Evolutionary conservation across 2,329 filamentous ascomycete genomes (phyloP), one percentile per base, ranked within the genome.

Genomic region (Botrytis pseudocinerea): DNA sequence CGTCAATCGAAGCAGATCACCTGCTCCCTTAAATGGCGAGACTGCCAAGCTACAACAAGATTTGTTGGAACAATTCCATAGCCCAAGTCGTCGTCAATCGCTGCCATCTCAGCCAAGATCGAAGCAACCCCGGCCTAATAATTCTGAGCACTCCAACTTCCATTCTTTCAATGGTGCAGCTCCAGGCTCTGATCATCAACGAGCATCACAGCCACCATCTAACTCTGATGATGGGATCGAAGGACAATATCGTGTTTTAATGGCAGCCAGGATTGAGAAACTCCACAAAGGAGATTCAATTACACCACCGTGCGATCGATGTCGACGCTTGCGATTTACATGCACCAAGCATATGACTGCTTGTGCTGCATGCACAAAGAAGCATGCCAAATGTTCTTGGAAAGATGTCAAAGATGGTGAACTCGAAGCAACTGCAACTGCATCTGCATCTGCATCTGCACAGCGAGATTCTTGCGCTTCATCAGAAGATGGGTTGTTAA

Each of bases 331-430:
- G 25, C 90, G 92, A 76, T 93, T 94, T 83, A 89, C 93, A 73
- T 97, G 94, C 75, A 85, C 95, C 65, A 97, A 97, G 82, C 93
- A 97, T 75, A 85, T 96, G 57, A 97, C 93, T 0, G 93, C 93
- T 14, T 97, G 94, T 79, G 89, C 92, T 81, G 93, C 93, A 35
- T 97, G 94, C 81, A 97, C 94, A 0, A 95, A 93, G 81, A 97
- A 97, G 81, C 94, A 97, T 80, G 93, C 93, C 32, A 95, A 94
- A 78, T 97, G 94, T 81, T 91, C 90, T 22, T 97, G 94, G 94
- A 92, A 91, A 77, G 90, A 92, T 62, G 89, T 96, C n/a, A 90
- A 89, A 25, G 89, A 93, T 46, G 91, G 92, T 4, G 94, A 97
- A 61, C 69, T 81, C 20, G 76, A 77, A 54, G 70, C 70, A 10